Evolutionary conservation across 2,329 filamentous ascomycete genomes (phyloP), one percentile per base, ranked within the genome.

Genomic region (Exophiala sp.): DNA sequence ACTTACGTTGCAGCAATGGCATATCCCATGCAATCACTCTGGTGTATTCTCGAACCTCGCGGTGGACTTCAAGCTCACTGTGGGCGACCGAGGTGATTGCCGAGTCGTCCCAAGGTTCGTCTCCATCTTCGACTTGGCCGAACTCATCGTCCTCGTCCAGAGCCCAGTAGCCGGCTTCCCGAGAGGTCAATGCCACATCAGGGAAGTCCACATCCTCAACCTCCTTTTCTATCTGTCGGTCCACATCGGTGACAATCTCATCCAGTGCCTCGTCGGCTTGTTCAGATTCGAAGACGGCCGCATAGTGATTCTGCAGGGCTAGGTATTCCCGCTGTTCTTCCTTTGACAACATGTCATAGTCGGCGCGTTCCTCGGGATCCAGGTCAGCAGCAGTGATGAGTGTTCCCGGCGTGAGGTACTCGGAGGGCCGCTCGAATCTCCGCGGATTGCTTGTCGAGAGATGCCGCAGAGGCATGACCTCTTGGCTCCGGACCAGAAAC

Each of bases 11-110:
- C 53, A 98, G 74, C 56, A 95, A 72, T 8, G 93, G 93, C 85
- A 98, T 87, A 69, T 98, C 93, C 90, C 93, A 98, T 19, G 89
- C 88, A 40, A 86, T 82, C 60, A 95, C 75, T 45, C 93, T 80
- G 41, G 86, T 83, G 67, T 95, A 96, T 63, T 95, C 82, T 73
- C 93, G 80, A 65, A 91, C 77, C 69, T 97, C 90, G 56, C 91
- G 79, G 63, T 94, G 83, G 67, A 93, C 79, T 62, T 96, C 88
- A 60, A 98, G 72, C 72, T 97, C 89, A 46, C 78, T 82, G 69
- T 98, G 90, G 1, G 82, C 93, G 67, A 88, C 77, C 44, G 81
- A 81, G 52, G 86, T 85, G 52, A 98, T 86, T 66, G 95, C 89
- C 64, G 94, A 86, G 58, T 88, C 85, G 56, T 86, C 78, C 53